phyloP scores from a whole-genome alignment of 139 green algal genomes.

The Mesotaenium endlicherianum region DNA sequence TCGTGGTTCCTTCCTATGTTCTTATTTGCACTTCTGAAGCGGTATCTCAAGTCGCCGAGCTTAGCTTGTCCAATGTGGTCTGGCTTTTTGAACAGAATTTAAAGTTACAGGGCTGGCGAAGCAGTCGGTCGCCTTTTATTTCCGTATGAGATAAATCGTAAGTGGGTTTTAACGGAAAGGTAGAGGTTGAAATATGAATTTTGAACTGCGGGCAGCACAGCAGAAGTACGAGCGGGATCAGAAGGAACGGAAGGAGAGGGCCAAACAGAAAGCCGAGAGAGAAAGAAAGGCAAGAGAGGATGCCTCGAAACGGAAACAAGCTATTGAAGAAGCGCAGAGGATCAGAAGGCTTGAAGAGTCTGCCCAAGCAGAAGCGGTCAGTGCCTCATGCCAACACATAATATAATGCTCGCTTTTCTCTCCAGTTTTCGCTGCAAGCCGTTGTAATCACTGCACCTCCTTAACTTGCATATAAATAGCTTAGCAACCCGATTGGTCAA shows the following conservation, averaged over 20 bases:
- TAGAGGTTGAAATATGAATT: constrained; percentile 9
- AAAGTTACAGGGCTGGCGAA: too few species aligned
- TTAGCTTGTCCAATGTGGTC: too few species aligned
- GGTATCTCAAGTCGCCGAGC: too few species aligned
- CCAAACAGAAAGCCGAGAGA: constrained; percentile 17
- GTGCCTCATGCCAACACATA: not conserved
- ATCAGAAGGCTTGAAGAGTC: constrained; percentile 21
- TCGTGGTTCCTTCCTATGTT: too few species aligned
- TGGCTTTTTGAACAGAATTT: too few species aligned
- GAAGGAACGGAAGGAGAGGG: not conserved
- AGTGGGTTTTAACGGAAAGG: too few species aligned
- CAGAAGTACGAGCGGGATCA: constrained; percentile 32
- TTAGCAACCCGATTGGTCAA: not conserved
- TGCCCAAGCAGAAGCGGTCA: constrained; percentile 14
- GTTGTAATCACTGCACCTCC: not conserved
- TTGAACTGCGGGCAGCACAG: not conserved
- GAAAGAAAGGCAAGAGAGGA: constrained; percentile 34
- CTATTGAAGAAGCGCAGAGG: constrained; percentile 24
- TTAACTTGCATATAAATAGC: not conserved
- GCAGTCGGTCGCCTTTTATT: too few species aligned
- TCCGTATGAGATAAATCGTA: too few species aligned
- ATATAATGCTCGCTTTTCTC: not conserved
- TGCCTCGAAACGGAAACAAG: constrained; percentile 5
- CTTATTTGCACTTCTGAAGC: too few species aligned
- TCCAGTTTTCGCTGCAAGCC: not conserved